Percentiles rank a stretch among this genome's conserved stretches.
These are phyloP conservation scores for Camillea tinctor DNA, from an alignment of 2,329 filamentous ascomycete species.

Conservation along the genomic window DNA sequence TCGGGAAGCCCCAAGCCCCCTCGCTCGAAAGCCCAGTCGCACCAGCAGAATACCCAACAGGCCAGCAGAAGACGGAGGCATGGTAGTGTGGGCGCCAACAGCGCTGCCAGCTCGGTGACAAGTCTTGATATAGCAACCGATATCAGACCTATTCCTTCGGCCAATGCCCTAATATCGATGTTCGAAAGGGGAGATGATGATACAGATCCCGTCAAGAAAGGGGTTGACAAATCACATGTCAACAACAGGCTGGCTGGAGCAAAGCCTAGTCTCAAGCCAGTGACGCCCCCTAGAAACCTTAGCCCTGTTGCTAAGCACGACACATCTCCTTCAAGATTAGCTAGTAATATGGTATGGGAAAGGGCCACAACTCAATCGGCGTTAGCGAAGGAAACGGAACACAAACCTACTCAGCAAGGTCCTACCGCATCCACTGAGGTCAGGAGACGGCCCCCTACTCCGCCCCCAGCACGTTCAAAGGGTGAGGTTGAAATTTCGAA, in stretches of 20 bases:
- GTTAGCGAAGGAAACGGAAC: background rate
- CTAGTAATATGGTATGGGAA: constrained; percentile 20
- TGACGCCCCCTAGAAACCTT: constrained; percentile 33
- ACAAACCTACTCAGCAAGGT: constrained; percentile 2
- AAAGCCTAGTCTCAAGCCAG: constrained; percentile 25
- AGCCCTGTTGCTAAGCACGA: constrained; percentile 26
- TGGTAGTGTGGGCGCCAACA: constrained; percentile 31
- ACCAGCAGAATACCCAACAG: constrained; percentile 24
- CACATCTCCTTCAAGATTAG: constrained; percentile 23
- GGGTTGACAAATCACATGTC: constrained; percentile 24
- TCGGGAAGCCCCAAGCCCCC: constrained; percentile 52
- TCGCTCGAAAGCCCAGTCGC: constrained; percentile 31
- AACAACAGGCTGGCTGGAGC: constrained; percentile 32
- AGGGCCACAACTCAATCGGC: constrained; percentile 17
- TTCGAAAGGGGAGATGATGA: constrained; percentile 55
- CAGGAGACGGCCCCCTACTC: constrained; percentile 24
- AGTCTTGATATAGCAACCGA: constrained; percentile 44
- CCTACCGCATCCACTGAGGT: background rate
- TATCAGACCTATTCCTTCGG: constrained; percentile 58
- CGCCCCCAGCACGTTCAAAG: constrained; percentile 24
- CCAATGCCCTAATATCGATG: constrained; percentile 64
- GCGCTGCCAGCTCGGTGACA: constrained; percentile 28
- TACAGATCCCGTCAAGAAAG: constrained; percentile 29
- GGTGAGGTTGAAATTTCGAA: constrained; percentile 7
- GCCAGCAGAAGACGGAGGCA: constrained; percentile 20